Conservation (phyloP, 352 stramenopile species). For the Phytophthora rubi region DNA sequence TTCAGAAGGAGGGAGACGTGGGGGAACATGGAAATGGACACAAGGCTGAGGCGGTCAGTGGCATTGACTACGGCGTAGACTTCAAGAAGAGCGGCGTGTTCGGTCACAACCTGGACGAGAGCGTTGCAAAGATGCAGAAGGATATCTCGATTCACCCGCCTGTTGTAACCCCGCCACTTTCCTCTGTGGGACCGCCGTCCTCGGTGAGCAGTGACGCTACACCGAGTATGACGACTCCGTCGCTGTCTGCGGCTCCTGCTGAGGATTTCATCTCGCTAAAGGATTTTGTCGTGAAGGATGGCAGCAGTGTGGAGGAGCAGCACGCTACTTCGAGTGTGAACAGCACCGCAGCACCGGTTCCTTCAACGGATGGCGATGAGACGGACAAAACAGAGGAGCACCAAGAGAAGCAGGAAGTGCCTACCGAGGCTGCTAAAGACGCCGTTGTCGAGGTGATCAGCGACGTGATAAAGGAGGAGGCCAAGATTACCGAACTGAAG, state of each 20-base stretch:
- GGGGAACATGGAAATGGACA: constrained; percentile 6
- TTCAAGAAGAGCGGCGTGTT: constrained; percentile 16
- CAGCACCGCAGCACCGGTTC: constrained; percentile 34
- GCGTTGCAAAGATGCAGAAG: constrained; percentile 38
- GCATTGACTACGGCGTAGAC: background rate
- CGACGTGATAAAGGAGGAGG: constrained; percentile 14
- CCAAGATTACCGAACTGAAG: constrained; percentile 7
- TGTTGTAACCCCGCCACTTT: constrained; percentile 18
- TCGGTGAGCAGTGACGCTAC: constrained; percentile 23
- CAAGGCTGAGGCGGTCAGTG: constrained; percentile 8
- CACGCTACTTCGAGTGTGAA: constrained; percentile 30
- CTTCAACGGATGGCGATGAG: constrained; percentile 26
- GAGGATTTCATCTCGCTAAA: constrained; percentile 48
- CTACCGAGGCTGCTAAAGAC: constrained; percentile 15
- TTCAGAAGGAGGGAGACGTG: constrained; percentile 10
- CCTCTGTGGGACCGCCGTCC: constrained; percentile 20
- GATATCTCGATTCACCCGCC: constrained; percentile 35
- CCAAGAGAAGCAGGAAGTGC: constrained; percentile 9
- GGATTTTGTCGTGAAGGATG: constrained; percentile 50
- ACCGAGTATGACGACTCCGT: background rate
- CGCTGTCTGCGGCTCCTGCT: background rate
- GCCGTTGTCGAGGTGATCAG: background rate
- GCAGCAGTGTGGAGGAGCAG: constrained; percentile 38
- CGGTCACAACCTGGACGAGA: constrained; percentile 28
- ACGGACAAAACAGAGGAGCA: constrained; percentile 23